Base-by-base conservation (phyloP, 805 yeast genomes). In the Lipomyces spencermartinsiae region DNA sequence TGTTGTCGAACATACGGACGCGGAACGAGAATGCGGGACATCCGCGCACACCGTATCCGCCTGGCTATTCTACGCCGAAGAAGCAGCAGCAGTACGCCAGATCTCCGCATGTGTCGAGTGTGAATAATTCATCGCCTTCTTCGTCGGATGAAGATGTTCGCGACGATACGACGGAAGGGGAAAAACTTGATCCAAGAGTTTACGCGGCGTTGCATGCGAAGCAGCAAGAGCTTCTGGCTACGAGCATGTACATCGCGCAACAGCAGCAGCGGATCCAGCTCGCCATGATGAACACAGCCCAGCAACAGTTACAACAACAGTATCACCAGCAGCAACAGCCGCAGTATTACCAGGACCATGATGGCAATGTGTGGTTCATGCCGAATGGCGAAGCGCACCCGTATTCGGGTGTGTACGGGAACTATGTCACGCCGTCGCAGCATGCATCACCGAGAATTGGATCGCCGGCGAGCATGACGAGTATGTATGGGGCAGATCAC, bases 181-280 rank as follows among this genome's bases (percentile, higher is more conserved):
- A 70, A 37, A 9, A 34, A 35, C 54, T 64, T 25, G 73, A 71
- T 54, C 65, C 73, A 19, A 66, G 62, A 33, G 65, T 74, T 59
- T 77, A 77, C 60, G 77, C 78, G 3, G 77, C 75, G n/a, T 60
- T 77, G 56, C 78, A 76, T 54, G 76, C 78, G 46, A 76, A 74
- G 62, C 79, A 77, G 70, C 76, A 78, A 62, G 79, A 77, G 64
- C 71, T 77, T 60, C 56, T 74, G 65, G 77, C 77, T 8, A 77
- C 80, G 29, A 73, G 77, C 49, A 56, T 74, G 66, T 68, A 70
- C 49, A 77, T 77, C 55, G 74, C 77, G 35, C 80, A 77, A 63
- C 80, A 77, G 72, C 79, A 77, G 67, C 77, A 77, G 69, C 74
- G 74, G 35, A 73, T 77, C 46, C 79, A 77, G 68, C 71, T 64